Evolutionary conservation across 306 rosid species (phyloP).

Genomic region (Fragaria vesca): DNA sequence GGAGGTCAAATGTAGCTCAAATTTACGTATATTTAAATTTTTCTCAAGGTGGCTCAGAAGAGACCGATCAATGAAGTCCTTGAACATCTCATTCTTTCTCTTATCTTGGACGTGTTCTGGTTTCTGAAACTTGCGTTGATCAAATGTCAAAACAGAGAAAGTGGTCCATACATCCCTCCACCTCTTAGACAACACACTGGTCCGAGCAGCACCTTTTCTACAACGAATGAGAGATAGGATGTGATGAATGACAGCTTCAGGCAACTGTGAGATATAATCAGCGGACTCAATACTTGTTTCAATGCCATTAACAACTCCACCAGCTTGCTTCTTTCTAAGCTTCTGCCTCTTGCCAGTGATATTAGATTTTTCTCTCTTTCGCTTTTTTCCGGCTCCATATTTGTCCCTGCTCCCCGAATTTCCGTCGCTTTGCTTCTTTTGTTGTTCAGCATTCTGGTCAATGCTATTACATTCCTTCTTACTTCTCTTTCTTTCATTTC

Average conservation of each 20-base stretch:
- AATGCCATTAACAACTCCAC: background rate
- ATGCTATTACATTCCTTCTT: background rate
- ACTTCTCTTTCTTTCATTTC: background rate
- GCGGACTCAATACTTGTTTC: background rate
- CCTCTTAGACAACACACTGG: constrained; percentile 49
- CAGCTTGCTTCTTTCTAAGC: background rate
- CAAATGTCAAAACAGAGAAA: constrained; percentile 38
- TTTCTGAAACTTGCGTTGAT: constrained; percentile 27
- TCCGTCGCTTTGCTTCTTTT: background rate
- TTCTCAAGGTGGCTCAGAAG: constrained; percentile 8
- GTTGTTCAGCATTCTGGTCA: background rate
- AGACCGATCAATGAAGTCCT: constrained; percentile 13
- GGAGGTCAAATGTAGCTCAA: constrained; percentile 14
- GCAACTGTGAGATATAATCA: constrained; percentile 30
- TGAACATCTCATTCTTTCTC: background rate
- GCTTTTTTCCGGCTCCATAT: background rate
- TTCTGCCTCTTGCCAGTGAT: background rate
- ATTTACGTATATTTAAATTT: background rate
- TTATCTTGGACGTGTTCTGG: background rate
- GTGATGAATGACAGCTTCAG: constrained; percentile 47
- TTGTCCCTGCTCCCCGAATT: background rate
- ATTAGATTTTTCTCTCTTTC: constrained; percentile 1
- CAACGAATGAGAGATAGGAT: constrained; percentile 42
- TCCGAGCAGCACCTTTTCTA: constrained; percentile 42
- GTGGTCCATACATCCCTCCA: constrained; percentile 58